Conservation (phyloP, 2,329 filamentous ascomycete genomes). For the Talaromyces rugulosus region DNA sequence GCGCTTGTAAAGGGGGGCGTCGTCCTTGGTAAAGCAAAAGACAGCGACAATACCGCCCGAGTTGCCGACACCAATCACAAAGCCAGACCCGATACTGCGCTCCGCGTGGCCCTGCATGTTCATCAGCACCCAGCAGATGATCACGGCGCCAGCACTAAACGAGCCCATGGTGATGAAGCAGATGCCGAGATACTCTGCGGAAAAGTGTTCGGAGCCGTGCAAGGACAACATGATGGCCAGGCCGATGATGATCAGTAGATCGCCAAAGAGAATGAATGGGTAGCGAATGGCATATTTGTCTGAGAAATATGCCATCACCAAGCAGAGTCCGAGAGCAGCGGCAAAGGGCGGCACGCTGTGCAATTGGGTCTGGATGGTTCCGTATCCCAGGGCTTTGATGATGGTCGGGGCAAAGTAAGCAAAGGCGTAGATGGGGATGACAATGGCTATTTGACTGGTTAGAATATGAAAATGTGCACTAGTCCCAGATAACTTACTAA, state of each 20-base stretch:
- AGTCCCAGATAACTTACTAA: slow-evolving; percentile 4
- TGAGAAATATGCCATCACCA: slow-evolving; percentile 18
- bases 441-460: slow-evolving; percentile 14
- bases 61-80: slow-evolving; percentile 30
- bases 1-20: slow-evolving; percentile 24
- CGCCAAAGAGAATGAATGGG: slow-evolving; percentile 21
- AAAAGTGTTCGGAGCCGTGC: slow-evolving; percentile 23
- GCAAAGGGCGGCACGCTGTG: slow-evolving; percentile 23
- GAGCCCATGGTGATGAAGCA: slow-evolving; percentile 39
- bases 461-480: background rate
- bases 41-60: slow-evolving; percentile 28
- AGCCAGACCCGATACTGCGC: slow-evolving; percentile 27
- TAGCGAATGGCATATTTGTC: slow-evolving; percentile 18
- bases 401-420: slow-evolving; percentile 25
- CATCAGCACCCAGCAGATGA: slow-evolving; percentile 39
- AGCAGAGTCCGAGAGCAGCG: slow-evolving; percentile 18
- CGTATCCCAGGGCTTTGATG: slow-evolving; percentile 19
- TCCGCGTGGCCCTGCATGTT: slow-evolving; percentile 34
- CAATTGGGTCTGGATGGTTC: slow-evolving; percentile 21
- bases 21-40: slow-evolving; percentile 22
- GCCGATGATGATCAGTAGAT: slow-evolving; percentile 21
- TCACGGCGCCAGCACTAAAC: slow-evolving; percentile 20
- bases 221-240: slow-evolving; percentile 21
- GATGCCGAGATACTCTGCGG: slow-evolving; percentile 36
- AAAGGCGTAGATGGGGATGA: slow-evolving; percentile 20